Base-by-base conservation (phyloP, 768 basidiomycete genomes). In the Boletus vinaceobasis region DNA sequence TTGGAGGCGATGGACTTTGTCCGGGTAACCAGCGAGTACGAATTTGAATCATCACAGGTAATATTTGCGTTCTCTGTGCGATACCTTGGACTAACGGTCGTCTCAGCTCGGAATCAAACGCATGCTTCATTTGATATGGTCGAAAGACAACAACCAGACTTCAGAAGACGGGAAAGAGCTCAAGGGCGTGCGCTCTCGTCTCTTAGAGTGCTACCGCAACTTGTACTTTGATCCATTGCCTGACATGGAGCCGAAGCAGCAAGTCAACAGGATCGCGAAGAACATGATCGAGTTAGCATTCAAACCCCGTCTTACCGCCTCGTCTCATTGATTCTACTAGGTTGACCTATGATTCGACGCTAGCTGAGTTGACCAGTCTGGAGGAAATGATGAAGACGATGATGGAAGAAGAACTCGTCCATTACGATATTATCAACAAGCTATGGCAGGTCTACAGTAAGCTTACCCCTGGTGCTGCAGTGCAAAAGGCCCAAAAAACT, bases 71-170 rank as follows among this genome's bases (percentile, higher is more conserved):
- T 49, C 9, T 31, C 7, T 5, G 2, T 37, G 46, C 27, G 23
- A 27, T 31, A 2, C 6, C 42, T 17, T 31, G 26, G 55, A 23
- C 57, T 61, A 6, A 67, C 31, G 5, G 10, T 32, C 0, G 13
- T 51, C 43, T 32, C 60, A 96, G 93, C 72, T 74, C 14, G 97
- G 97, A 1, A 87, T 99, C 65, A 93, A 90, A 76, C 92, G 87
- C 65, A 98, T 98, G 96, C 69, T 99, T 14, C 97, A 98, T 69
- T 77, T 99, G 26, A 91, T 99, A 61, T 98, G 97, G 97, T 82
- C 83, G 27, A 98, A 98, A 68, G 96, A 99, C 65, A 93, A 93
- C 65, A 88, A 75, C 48, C 78, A 82, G 23, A 83, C 88, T n/a
- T 83, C 83, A n/a, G 84, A 85, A 60, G 85, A 87, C 46, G 84